These are phyloP conservation scores for Poa pratensis DNA, from an alignment of 176 grass and related monocot genomes.

Conservation along the genomic window DNA sequence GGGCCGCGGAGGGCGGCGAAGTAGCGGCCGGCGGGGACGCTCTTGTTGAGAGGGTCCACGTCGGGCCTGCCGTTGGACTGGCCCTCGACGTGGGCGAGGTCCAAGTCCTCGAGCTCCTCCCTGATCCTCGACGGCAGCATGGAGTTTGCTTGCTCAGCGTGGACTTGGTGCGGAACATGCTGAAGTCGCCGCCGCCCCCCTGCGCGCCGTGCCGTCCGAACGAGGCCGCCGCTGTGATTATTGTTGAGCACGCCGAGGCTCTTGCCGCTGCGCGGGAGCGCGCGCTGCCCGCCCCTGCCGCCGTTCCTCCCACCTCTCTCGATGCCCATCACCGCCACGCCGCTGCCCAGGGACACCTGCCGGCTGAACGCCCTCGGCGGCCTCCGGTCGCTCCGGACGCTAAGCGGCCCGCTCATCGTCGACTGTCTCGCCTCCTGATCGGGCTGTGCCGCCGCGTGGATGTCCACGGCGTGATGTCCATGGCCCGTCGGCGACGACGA, in stretches of 20 bases:
- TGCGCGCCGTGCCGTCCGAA: conserved; percentile 40
- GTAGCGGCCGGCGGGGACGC: conserved; percentile 89
- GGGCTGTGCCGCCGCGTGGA: conserved; percentile 24
- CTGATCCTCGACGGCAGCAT: conserved; percentile 61
- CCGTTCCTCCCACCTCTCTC: conserved; percentile 50
- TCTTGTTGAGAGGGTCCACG: conserved; percentile 78
- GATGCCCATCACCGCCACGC: conserved; percentile 76
- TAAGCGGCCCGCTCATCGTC: conserved; percentile 56
- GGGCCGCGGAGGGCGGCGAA: conserved; percentile 95
- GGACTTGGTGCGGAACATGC: conserved; percentile 94
- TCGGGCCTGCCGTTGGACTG: conserved; percentile 25
- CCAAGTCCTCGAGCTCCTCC: conserved; percentile 61
- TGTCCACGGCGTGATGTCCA: conserved; percentile 52
- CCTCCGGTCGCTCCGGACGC: conserved; percentile 52
- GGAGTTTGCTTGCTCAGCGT: conserved; percentile 84
- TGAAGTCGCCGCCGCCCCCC: conserved; percentile 83
- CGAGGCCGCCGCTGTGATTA: conserved; percentile 37
- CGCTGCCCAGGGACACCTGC: conserved; percentile 84
- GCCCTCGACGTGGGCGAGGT: conserved; percentile 54
- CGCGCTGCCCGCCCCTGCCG: conserved; percentile 34
- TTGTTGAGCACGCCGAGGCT: conserved; percentile 70
- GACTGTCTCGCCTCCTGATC: conserved; percentile 50
- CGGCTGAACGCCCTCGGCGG: conserved; percentile 60
- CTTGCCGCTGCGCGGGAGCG: conserved; percentile 74
- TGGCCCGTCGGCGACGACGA: conserved; percentile 26